Conservation (phyloP, 2,329 filamentous ascomycete species). For the Sclerotinia subarctica region DNA sequence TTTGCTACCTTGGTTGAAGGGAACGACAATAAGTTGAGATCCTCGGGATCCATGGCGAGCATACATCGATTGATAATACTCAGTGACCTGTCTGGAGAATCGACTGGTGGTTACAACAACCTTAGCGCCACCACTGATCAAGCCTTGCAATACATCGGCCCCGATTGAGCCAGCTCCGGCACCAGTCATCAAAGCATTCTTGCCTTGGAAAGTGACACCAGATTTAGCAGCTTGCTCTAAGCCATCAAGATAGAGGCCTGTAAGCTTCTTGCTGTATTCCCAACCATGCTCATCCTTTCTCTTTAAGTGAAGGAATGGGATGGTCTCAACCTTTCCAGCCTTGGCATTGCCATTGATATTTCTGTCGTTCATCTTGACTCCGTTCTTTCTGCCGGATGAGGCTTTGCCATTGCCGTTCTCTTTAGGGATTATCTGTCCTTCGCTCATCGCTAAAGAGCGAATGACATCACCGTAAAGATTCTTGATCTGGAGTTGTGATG, state of each 20-base stretch:
- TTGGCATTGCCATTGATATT: slow-evolving; percentile 56
- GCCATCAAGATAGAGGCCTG: slow-evolving; percentile 86
- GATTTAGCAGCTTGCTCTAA: slow-evolving; percentile 82
- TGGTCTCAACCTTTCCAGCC: slow-evolving; percentile 88
- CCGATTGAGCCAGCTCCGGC: slow-evolving; percentile 97
- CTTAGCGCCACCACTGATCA: slow-evolving; percentile 95
- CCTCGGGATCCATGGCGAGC: slow-evolving; percentile 88
- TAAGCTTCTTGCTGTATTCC: slow-evolving; percentile 99
- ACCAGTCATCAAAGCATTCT: slow-evolving; percentile 97
- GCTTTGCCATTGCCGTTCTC: slow-evolving; percentile 63
- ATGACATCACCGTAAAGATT: slow-evolving; percentile 90
- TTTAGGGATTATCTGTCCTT: slow-evolving; percentile 91
- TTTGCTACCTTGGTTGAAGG: slow-evolving; percentile 98
- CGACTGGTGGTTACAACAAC: slow-evolving; percentile 95
- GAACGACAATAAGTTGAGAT: slow-evolving; percentile 94
- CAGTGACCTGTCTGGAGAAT: slow-evolving; percentile 94
- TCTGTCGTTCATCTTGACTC: slow-evolving; percentile 36
- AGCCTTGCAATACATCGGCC: slow-evolving; percentile 90
- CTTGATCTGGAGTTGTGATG: slow-evolving; percentile 95
- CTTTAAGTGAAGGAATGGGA: slow-evolving; percentile 96
- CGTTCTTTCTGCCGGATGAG: slow-evolving; percentile 49
- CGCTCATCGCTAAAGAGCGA: slow-evolving; percentile 93
- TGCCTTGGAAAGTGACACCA: slow-evolving; percentile 89
- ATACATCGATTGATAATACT: slow-evolving; percentile 99
- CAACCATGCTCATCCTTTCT: slow-evolving; percentile 90